phyloP scores from a whole-genome alignment of 1,284 basidiomycete species.

The Lignosus rhinocerotis region DNA sequence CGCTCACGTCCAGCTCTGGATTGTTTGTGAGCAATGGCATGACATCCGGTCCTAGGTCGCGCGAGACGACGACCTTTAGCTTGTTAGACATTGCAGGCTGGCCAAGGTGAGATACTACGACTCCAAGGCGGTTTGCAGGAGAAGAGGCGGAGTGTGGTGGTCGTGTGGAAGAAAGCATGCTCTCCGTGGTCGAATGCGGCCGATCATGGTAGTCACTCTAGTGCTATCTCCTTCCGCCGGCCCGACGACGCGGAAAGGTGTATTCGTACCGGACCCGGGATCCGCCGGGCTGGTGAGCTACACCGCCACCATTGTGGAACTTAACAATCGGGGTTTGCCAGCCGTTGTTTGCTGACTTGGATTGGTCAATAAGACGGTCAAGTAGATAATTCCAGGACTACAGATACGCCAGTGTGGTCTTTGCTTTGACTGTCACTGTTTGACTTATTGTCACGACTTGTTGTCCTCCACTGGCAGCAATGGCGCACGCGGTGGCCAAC shows the following conservation, averaged over 20 bases:
- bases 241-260: neutral
- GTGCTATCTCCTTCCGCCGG: neutral
- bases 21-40: slow-evolving; percentile 60
- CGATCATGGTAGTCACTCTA: neutral
- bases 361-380: no score
- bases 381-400: neutral
- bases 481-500: no score
- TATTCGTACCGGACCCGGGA: neutral
- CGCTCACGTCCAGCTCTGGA: slow-evolving; percentile 56
- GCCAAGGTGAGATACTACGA: slow-evolving; percentile 12
- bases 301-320: neutral
- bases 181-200: neutral
- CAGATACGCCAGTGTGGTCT: neutral
- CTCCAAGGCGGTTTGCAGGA: slow-evolving; percentile 4
- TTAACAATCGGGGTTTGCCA: neutral
- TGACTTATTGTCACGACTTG: neutral
- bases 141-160: neutral
- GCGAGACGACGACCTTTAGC: slow-evolving; percentile 65
- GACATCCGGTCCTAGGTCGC: slow-evolving; percentile 69
- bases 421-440: neutral
- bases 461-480: no score
- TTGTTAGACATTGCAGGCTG: slow-evolving; percentile 8
- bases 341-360: neutral
- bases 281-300: neutral
- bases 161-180: slow-evolving; percentile 2